phyloP scores from a whole-genome alignment of 2,329 filamentous ascomycete genomes.

The Trichoderma sp. region DNA sequence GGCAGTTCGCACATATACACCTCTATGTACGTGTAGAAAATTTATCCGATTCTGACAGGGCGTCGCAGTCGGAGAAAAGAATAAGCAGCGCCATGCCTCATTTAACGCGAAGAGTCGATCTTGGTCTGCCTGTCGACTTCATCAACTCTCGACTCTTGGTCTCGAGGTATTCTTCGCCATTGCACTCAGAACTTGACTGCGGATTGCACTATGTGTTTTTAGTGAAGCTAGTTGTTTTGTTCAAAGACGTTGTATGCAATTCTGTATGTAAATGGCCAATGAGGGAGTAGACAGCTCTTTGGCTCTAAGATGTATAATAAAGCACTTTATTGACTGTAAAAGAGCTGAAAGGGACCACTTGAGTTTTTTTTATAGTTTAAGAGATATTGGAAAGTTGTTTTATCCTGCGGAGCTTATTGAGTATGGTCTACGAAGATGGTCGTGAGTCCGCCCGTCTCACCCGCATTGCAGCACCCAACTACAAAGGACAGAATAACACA shows the following conservation, averaged over 20 bases:
- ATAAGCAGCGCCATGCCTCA: too few relatives aligned
- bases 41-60: too few relatives aligned
- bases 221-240: too few relatives aligned
- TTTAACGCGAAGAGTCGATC: too few relatives aligned
- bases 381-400: background rate
- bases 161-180: too few relatives aligned
- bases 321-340: background rate
- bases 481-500: background rate
- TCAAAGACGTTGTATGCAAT: rapidly evolving
- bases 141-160: too few relatives aligned
- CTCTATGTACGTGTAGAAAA: too few relatives aligned
- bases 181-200: too few relatives aligned
- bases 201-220: too few relatives aligned
- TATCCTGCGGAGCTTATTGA: background rate
- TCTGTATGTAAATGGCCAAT: background rate
- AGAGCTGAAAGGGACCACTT: background rate
- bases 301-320: background rate
- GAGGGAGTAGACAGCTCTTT: background rate
- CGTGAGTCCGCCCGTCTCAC: background rate
- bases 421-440: background rate
- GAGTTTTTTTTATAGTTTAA: background rate
- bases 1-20: too few relatives aligned
- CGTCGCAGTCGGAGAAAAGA: too few relatives aligned
- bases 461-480: background rate
- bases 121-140: too few relatives aligned